Conservation (phyloP, 257 asterid species). For the Marsdenia floribunda region DNA sequence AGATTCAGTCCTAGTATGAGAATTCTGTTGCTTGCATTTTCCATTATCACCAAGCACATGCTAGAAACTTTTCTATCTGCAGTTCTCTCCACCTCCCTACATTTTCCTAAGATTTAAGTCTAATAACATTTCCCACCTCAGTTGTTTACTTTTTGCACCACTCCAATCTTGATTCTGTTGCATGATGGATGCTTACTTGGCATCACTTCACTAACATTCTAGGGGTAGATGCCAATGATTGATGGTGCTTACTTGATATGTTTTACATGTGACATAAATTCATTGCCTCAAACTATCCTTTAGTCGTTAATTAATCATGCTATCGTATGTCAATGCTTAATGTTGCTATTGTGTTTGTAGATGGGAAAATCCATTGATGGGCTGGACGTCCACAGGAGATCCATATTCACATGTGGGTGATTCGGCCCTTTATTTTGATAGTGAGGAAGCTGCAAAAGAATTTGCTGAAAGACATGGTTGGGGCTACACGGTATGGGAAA, state of each 20-base stretch:
- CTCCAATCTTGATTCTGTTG: neutral
- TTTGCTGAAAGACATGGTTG: slow-evolving; percentile 92
- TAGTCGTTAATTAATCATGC: neutral
- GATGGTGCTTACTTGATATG: neutral
- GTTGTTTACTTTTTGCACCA: neutral
- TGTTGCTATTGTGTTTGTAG: slow-evolving; percentile 35
- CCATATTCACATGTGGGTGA: slow-evolving; percentile 96
- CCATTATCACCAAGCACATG: neutral
- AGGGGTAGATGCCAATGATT: neutral
- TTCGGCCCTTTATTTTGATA: slow-evolving; percentile 73
- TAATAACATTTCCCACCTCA: neutral
- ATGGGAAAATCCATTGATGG: slow-evolving; percentile 99
- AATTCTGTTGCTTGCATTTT: neutral
- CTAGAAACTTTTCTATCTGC: neutral
- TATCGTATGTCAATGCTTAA: slow-evolving; percentile 3
- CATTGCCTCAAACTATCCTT: neutral
- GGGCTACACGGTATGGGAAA: slow-evolving; percentile 62
- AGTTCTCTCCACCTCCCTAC: neutral
- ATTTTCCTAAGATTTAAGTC: neutral
- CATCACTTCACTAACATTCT: neutral
- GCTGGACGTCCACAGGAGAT: slow-evolving; percentile 99
- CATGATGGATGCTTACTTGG: neutral
- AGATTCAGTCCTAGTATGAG: neutral
- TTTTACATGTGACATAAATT: neutral
- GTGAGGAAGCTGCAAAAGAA: slow-evolving; percentile 74